Conservation (phyloP, 148 eudicot genomes). For the Selenicereus undatus region DNA sequence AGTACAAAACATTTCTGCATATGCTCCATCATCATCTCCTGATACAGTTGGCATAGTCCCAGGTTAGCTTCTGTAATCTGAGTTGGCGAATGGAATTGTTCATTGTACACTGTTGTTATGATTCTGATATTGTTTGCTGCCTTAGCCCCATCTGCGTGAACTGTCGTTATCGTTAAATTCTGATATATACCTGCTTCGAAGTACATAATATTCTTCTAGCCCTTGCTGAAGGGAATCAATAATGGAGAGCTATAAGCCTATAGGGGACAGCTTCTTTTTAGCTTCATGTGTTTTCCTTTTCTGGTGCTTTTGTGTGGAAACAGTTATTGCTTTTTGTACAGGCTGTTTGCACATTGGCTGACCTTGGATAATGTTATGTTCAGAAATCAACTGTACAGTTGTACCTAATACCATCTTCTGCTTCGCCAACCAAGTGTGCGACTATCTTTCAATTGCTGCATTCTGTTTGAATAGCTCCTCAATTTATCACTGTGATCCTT, state of each 20-base stretch:
- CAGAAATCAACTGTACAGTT: not conserved
- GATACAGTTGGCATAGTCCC: constrained; percentile 54
- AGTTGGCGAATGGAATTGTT: not conserved
- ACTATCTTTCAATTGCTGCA: not conserved
- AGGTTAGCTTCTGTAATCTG: constrained; percentile 28
- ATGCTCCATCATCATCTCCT: constrained; percentile 49
- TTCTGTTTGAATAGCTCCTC: not conserved
- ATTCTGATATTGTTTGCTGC: not conserved
- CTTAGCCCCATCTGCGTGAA: not conserved
- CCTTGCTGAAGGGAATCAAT: not conserved
- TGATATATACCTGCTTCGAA: not conserved
- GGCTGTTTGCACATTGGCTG: not conserved
- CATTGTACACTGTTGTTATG: not conserved
- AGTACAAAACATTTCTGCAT: constrained; percentile 44
- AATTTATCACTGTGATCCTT: not conserved
- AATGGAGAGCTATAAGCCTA: not conserved
- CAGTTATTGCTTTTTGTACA: too few relatives aligned
- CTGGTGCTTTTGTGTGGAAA: not conserved
- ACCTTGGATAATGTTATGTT: not conserved
- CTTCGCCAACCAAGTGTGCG: not conserved
- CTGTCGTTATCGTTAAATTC: not conserved
- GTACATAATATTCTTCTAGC: not conserved
- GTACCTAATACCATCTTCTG: not conserved
- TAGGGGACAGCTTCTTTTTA: not conserved
- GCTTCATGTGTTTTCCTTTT: not conserved